These are phyloP conservation scores for Arachis monticola DNA, from an alignment of 331 rosid genomes.

Conservation along the genomic window DNA sequence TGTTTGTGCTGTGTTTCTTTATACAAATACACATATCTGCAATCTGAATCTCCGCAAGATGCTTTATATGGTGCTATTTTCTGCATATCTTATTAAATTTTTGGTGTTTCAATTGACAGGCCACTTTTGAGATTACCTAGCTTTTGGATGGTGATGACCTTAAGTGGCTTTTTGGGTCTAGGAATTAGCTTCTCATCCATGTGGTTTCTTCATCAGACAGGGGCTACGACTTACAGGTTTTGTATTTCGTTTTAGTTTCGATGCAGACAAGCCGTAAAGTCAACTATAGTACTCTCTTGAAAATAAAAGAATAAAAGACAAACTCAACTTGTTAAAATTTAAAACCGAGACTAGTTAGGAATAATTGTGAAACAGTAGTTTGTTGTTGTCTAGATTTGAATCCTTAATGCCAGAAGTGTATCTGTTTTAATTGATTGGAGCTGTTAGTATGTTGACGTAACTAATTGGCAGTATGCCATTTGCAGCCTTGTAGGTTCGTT, in stretches of 20 bases:
- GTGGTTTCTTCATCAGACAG: constrained; percentile 99
- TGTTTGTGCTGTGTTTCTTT: constrained; percentile 34
- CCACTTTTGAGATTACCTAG: constrained; percentile 87
- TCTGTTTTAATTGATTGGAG: neutral
- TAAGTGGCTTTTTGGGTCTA: constrained; percentile 91
- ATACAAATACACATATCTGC: constrained; percentile 14
- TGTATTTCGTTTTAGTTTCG: neutral
- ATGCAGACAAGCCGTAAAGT: neutral
- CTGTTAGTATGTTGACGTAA: neutral
- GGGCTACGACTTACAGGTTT: constrained; percentile 98
- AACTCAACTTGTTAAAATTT: neutral
- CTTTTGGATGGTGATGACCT: constrained; percentile 93
- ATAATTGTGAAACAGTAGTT: neutral
- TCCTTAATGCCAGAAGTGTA: constrained; percentile 10
- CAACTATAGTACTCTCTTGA: neutral
- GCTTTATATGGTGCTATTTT: neutral
- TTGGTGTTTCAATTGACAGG: constrained; percentile 57
- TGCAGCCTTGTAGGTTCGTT: constrained; percentile 97
- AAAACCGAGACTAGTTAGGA: constrained; percentile 17
- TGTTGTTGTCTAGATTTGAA: constrained; percentile 15
- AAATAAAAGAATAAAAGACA: too few species aligned
- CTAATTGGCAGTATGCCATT: constrained; percentile 41
- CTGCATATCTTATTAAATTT: constrained; percentile 8
- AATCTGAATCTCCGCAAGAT: constrained; percentile 28
- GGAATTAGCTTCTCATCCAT: constrained; percentile 98